Conservation (phyloP, 495 filamentous ascomycete genomes). For the Rhizodiscina lignyota region DNA sequence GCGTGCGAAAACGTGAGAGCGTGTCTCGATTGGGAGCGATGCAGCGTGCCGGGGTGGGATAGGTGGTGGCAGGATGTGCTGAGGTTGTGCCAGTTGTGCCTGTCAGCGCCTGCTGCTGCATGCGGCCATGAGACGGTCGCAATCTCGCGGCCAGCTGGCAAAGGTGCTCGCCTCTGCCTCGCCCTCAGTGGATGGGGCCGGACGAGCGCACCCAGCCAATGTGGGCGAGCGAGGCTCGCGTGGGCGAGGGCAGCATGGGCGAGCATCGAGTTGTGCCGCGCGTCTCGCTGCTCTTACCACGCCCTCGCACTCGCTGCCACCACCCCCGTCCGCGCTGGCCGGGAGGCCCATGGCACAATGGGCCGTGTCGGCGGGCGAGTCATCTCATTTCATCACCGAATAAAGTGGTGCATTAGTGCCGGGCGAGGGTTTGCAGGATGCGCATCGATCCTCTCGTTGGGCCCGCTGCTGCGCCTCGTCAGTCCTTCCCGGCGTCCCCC, state of each 20-base stretch:
- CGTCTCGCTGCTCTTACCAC: slow-evolving; percentile 13
- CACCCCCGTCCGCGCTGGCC: background rate
- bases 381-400: no score
- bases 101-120: background rate
- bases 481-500: slow-evolving; percentile 14
- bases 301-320: background rate
- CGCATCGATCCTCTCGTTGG: slow-evolving; percentile 10
- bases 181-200: no score
- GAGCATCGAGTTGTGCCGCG: no score
- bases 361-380: no score
- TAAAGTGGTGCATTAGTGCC: no score
- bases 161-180: no score
- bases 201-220: background rate
- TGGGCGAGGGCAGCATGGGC: slow-evolving; percentile 2
- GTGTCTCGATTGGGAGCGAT: no score
- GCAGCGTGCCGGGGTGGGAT: no score
- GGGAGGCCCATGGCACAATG: no score
- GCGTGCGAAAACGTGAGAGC: no score
- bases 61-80: no score
- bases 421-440: slow-evolving; percentile 12
- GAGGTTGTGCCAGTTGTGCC: background rate
- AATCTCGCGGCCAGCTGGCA: slow-evolving; percentile 5
- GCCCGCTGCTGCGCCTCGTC: slow-evolving; percentile 10
- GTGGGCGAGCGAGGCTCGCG: background rate
- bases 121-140: slow-evolving; percentile 1